A percentile compares a stretch with the other conserved stretches of the same genome.
Conservation (phyloP, 31 red algal genomes). For the Asparagopsis taxiformis region DNA sequence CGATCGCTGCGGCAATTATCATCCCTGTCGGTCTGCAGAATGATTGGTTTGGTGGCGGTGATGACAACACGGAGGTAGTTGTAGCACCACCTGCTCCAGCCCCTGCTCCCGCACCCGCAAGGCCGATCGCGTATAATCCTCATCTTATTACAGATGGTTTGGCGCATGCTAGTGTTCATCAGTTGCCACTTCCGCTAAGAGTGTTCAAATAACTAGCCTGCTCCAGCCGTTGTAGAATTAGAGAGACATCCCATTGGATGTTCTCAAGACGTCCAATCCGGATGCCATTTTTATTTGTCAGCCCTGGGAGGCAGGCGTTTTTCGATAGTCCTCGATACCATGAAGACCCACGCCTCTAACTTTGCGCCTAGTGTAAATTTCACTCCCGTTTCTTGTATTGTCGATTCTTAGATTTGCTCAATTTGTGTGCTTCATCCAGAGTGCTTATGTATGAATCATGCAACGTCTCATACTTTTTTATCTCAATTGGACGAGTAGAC, state of each 20-base stretch:
- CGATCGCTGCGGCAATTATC: constrained; percentile 43
- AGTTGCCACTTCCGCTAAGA: too few species aligned
- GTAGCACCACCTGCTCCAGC: not conserved
- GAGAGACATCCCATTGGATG: too few species aligned
- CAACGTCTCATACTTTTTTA: too few species aligned
- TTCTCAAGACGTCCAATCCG: too few species aligned
- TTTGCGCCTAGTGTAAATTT: not conserved
- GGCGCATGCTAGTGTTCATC: too few species aligned
- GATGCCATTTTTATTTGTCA: not conserved
- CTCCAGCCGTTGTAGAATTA: not conserved
- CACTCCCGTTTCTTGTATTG: not conserved
- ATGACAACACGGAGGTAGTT: not conserved
- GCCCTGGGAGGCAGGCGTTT: not conserved
- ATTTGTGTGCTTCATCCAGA: too few species aligned
- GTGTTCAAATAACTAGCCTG: too few species aligned
- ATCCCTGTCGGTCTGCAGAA: constrained; percentile 40
- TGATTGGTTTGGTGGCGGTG: constrained; percentile 38
- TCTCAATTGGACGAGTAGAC: too few species aligned
- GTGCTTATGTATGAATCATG: too few species aligned
- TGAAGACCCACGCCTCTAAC: not conserved
- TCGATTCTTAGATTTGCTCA: too few species aligned
- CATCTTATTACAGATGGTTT: too few species aligned
- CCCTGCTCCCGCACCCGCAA: not conserved
- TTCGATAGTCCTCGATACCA: not conserved
- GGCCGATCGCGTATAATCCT: too few species aligned